Conservation (phyloP, 305 asterid genomes). For the Withania somnifera region DNA sequence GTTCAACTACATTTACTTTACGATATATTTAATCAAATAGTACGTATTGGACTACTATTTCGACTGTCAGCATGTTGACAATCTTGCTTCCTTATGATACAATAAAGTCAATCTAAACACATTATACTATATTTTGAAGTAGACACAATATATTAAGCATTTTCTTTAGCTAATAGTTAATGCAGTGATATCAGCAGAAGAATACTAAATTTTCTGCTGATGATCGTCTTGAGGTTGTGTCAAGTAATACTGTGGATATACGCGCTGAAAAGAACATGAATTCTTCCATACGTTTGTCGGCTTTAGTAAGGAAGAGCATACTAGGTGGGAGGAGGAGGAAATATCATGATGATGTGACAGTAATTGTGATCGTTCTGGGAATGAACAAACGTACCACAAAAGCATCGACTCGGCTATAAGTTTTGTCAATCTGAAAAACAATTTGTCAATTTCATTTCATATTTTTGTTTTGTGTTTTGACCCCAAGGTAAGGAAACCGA, state of each 20-base stretch:
- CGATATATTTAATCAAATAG: neutral
- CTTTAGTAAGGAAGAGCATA: constrained; percentile 64
- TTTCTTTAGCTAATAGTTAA: neutral
- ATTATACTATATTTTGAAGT: neutral
- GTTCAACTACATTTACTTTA: neutral
- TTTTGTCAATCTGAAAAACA: neutral
- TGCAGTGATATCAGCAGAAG: neutral
- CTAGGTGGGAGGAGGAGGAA: constrained; percentile 83
- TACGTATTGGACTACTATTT: neutral
- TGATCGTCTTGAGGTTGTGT: neutral
- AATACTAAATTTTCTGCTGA: neutral
- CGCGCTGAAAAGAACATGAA: neutral
- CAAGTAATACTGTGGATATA: neutral
- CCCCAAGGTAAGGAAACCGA: neutral
- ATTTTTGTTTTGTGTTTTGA: neutral
- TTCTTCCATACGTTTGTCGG: constrained; percentile 21
- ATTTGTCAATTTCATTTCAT: neutral
- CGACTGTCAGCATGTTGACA: neutral
- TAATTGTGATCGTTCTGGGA: constrained; percentile 66
- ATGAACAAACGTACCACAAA: constrained; percentile 67
- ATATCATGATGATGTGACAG: constrained; percentile 84
- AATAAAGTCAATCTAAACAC: neutral
- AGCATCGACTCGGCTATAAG: constrained; percentile 63
- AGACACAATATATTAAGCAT: neutral
- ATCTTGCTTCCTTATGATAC: neutral